These are phyloP conservation scores for Zygosaccharomyces pseudorouxii DNA, from an alignment of 805 yeast species.

Conservation along the genomic window DNA sequence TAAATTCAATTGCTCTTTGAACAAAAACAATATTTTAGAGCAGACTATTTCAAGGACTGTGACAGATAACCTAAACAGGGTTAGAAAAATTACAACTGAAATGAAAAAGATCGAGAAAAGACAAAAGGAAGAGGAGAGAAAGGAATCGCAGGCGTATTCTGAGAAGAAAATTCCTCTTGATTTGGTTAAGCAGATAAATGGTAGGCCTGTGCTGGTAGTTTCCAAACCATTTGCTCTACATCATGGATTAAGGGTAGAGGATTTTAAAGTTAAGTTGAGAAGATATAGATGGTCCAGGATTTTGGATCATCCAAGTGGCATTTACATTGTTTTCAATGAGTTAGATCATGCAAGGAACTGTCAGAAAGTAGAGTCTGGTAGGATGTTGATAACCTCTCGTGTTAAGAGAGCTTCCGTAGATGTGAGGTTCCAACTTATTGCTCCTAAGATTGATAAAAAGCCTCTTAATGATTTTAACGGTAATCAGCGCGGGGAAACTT, in stretches of 20 bases:
- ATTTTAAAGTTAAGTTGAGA: conserved; percentile 54
- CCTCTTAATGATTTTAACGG: not conserved
- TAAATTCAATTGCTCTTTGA: conserved; percentile 49
- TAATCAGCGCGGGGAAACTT: not conserved
- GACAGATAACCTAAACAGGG: conserved; percentile 38
- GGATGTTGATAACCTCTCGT: conserved; percentile 22
- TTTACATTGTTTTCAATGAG: conserved; percentile 63
- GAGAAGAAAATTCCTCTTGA: conserved; percentile 43
- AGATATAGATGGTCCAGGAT: conserved; percentile 65
- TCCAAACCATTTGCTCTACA: conserved; percentile 46
- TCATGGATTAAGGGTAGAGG: conserved; percentile 53
- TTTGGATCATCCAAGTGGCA: conserved; percentile 58
- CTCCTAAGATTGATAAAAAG: conserved; percentile 4
- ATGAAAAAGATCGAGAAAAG: conserved; percentile 22
- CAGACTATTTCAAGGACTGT: conserved; percentile 29
- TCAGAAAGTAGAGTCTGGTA: conserved; percentile 24
- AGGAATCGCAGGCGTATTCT: conserved; percentile 9
- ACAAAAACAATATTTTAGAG: conserved; percentile 40
- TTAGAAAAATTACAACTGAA: conserved; percentile 35
- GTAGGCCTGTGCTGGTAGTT: conserved; percentile 55
- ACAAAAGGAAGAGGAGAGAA: conserved; percentile 5
- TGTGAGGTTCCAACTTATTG: conserved; percentile 25
- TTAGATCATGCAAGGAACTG: conserved; percentile 27
- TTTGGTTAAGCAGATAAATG: conserved; percentile 45
- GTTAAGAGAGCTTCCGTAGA: conserved; percentile 23